These are phyloP conservation scores for Globisporangium uncinulatum DNA, from an alignment of 352 stramenopile genomes.

Conservation along the genomic window DNA sequence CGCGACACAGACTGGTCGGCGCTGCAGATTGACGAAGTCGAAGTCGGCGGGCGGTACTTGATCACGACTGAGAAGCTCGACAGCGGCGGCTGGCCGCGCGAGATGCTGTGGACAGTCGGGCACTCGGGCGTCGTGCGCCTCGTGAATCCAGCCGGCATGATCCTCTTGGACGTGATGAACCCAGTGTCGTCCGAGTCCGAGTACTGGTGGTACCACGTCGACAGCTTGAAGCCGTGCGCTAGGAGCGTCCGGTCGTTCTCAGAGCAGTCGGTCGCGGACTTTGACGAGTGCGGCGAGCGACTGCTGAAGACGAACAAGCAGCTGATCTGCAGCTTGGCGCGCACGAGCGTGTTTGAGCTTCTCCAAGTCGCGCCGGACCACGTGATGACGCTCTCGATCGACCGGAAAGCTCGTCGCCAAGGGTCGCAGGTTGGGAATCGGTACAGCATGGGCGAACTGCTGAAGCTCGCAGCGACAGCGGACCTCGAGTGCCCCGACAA, in stretches of 20 bases:
- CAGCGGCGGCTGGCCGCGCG: slow-evolving; percentile 28
- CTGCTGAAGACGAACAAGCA: slow-evolving; percentile 38
- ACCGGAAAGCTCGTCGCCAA: slow-evolving; percentile 8
- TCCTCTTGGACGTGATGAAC: slow-evolving; percentile 62
- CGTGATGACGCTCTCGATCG: slow-evolving; percentile 49
- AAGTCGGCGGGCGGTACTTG: slow-evolving; percentile 53
- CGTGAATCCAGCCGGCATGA: slow-evolving; percentile 45
- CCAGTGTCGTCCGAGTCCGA: slow-evolving; percentile 37
- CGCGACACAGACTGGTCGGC: slow-evolving; percentile 72
- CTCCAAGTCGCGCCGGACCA: slow-evolving; percentile 51
- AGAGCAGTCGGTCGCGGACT: slow-evolving; percentile 37
- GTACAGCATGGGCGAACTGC: slow-evolving; percentile 48
- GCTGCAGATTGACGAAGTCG: slow-evolving; percentile 70
- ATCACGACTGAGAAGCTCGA: slow-evolving; percentile 32
- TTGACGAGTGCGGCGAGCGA: slow-evolving; percentile 24
- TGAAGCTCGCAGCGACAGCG: slow-evolving; percentile 41
- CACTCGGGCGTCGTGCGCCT: slow-evolving; percentile 46
- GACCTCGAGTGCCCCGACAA: slow-evolving; percentile 52
- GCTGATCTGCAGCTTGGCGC: slow-evolving; percentile 49
- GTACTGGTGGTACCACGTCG: slow-evolving; percentile 71
- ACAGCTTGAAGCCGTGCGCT: slow-evolving; percentile 27
- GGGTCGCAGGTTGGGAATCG: slow-evolving; percentile 22
- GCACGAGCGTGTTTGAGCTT: slow-evolving; percentile 58
- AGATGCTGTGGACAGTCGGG: slow-evolving; percentile 67
- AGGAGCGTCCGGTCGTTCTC: slow-evolving; percentile 16